Evolutionary conservation across 805 yeast species (phyloP).

Genomic region (Ogataea paraovalis): DNA sequence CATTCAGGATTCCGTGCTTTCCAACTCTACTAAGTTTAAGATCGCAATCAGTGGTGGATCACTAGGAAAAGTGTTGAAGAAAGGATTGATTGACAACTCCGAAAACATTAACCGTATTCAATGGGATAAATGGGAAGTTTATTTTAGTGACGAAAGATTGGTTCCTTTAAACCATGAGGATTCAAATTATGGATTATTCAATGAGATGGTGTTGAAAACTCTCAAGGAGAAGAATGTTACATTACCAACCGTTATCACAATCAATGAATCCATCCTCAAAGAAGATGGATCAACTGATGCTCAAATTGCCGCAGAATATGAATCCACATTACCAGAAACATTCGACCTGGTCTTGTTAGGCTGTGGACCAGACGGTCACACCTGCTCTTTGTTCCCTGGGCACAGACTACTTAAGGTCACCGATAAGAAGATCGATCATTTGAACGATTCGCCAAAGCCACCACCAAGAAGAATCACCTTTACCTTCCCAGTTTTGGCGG

Average conservation of each 20-base stretch:
- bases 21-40: slow-evolving; percentile 44
- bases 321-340: slow-evolving; percentile 47
- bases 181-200: slow-evolving; percentile 81
- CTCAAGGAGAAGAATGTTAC: slow-evolving; percentile 38
- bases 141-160: slow-evolving; percentile 86
- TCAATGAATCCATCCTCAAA: slow-evolving; percentile 58
- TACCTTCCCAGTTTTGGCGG: slow-evolving; percentile 70
- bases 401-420: slow-evolving; percentile 62
- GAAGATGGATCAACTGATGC: slow-evolving; percentile 49
- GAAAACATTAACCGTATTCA: slow-evolving; percentile 41
- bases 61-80: slow-evolving; percentile 65
- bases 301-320: slow-evolving; percentile 63
- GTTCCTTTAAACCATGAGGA: slow-evolving; percentile 80
- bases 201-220: slow-evolving; percentile 53
- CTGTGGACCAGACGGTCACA: slow-evolving; percentile 95
- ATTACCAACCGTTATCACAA: slow-evolving; percentile 60
- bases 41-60: slow-evolving; percentile 93
- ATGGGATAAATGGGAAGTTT: slow-evolving; percentile 78
- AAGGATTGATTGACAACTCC: slow-evolving; percentile 60
- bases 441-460: slow-evolving; percentile 87
- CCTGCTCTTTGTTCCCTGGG: slow-evolving; percentile 89
- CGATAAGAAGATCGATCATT: slow-evolving; percentile 50
- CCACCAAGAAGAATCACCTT: slow-evolving; percentile 90
- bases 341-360: slow-evolving; percentile 76
- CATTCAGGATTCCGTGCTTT: slow-evolving; percentile 59